Evolutionary conservation across 2,329 filamentous ascomycete genomes (phyloP).

Genomic region (Allantophomopsis lycopodina): DNA sequence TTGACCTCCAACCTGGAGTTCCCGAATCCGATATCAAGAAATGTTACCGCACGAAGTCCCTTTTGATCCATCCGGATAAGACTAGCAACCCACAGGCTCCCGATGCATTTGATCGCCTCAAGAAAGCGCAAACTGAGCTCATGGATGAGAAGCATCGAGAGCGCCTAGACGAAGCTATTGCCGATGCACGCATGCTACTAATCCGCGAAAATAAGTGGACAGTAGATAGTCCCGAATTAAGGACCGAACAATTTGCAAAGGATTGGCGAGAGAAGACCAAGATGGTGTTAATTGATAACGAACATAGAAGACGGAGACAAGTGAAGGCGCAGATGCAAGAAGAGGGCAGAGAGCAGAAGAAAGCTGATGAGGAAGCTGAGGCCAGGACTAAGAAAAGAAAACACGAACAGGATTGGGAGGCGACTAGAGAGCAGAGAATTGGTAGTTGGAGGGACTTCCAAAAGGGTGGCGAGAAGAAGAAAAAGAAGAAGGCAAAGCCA

Average conservation of each 20-base stretch:
- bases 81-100: constrained; percentile 82
- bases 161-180: constrained; percentile 84
- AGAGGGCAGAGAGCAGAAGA: constrained; percentile 78
- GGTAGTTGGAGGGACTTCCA: constrained; percentile 89
- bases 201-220: constrained; percentile 93
- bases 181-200: constrained; percentile 86
- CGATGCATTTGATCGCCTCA: constrained; percentile 91
- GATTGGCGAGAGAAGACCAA: constrained; percentile 87
- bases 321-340: constrained; percentile 93
- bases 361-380: constrained; percentile 74
- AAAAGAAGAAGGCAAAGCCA: constrained; percentile 43
- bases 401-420: constrained; percentile 91
- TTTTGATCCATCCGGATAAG: constrained; percentile 97
- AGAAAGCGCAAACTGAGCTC: constrained; percentile 83
- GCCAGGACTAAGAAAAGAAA: constrained; percentile 75
- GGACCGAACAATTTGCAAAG: constrained; percentile 68
- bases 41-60: constrained; percentile 91
- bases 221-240: constrained; percentile 73
- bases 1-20: constrained; percentile 90
- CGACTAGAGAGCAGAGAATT: constrained; percentile 80
- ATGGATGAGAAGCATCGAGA: constrained; percentile 89
- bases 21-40: constrained; percentile 93
- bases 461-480: constrained; percentile 52
- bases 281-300: constrained; percentile 84
- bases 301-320: constrained; percentile 71